A percentile compares a stretch with the other conserved stretches of the same genome.
These are phyloP conservation scores for Davidsoniella australis DNA, from an alignment of 2,329 filamentous ascomycete genomes.

Conservation along the genomic window DNA sequence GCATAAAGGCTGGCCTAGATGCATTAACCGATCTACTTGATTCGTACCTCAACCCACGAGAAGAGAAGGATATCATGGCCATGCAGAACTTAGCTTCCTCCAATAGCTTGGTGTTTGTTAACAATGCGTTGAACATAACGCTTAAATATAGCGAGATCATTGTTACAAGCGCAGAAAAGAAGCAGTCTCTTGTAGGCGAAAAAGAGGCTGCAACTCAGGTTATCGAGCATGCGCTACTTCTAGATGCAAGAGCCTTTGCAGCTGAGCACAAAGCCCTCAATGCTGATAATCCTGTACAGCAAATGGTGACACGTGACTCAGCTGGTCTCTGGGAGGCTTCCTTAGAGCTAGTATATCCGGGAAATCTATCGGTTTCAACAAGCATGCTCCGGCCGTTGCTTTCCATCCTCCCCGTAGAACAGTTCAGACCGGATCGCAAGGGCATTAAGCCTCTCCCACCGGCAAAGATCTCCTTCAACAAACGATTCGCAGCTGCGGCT, in stretches of 20 bases:
- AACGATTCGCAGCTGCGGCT: slow-evolving; percentile 39
- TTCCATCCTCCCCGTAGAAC: slow-evolving; percentile 58
- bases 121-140: slow-evolving; percentile 48
- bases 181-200: slow-evolving; percentile 20
- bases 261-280: slow-evolving; percentile 40
- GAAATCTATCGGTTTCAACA: slow-evolving; percentile 55
- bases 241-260: slow-evolving; percentile 27
- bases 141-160: slow-evolving; percentile 46
- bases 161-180: slow-evolving; percentile 30
- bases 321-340: slow-evolving; percentile 65
- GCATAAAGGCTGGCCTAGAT: slow-evolving; percentile 47
- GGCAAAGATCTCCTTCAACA: slow-evolving; percentile 57
- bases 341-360: slow-evolving; percentile 46
- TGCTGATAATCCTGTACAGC: slow-evolving; percentile 41
- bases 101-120: slow-evolving; percentile 43
- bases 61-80: slow-evolving; percentile 10
- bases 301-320: slow-evolving; percentile 53
- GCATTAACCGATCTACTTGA: slow-evolving; percentile 39
- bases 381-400: slow-evolving; percentile 55
- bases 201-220: slow-evolving; percentile 21
- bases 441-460: slow-evolving; percentile 23
- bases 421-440: slow-evolving; percentile 41
- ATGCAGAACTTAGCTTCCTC: slow-evolving; percentile 25
- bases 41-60: slow-evolving; percentile 32
- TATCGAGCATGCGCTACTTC: slow-evolving; percentile 36